Base-by-base conservation (phyloP, 2,329 filamentous ascomycete genomes). In the Neopestalotiopsis sp. region DNA sequence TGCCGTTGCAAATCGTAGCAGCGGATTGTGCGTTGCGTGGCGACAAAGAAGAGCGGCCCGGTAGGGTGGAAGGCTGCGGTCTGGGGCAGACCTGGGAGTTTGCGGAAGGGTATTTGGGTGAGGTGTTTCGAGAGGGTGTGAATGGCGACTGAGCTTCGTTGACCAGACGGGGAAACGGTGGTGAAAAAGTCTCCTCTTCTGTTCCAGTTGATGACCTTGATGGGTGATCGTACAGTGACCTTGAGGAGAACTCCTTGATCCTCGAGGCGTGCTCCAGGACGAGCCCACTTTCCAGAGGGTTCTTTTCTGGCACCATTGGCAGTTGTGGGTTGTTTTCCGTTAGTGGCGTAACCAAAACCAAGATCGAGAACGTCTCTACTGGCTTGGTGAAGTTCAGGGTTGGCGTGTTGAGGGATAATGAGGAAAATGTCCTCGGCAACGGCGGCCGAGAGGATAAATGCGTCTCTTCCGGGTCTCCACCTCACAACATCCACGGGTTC, bases 41-140 rank as follows among this genome's bases (percentile, higher is more conserved):
- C 96, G 67, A 99, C 94, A 78, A 98, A 98, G 84, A 99, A 95
- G 64, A 97, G 90, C 0, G 96, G 95, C 73, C 94, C 92, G 56
- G 91, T 93, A 1, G 96, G 96, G 80, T 99, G 97, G 87, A 99
- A 99, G 74, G 95, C 94, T 4, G 94, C 95, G 1, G 92, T 92
- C 81, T 98, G 95, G 1, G 95, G 88, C 68, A 93, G 86, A 62
- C 92, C 94, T 62, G 94, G 90, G 4, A 89, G 81, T 67, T 86
- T 87, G 70, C 94, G 92, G 89, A 99, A 98, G 32, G 96, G 97
- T 72, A 96, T 91, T 81, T 99, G 96, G 2, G 94, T 98, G 60
- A 95, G 88, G 82, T 99, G 96, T 81, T 97, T 97, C 68, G 93
- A 96, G 70, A 99, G 85, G 0, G 95, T 98, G 83, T 99, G 96